phyloP scores from a whole-genome alignment of 208 protist species.

The Balamuthia mandrillaris region DNA sequence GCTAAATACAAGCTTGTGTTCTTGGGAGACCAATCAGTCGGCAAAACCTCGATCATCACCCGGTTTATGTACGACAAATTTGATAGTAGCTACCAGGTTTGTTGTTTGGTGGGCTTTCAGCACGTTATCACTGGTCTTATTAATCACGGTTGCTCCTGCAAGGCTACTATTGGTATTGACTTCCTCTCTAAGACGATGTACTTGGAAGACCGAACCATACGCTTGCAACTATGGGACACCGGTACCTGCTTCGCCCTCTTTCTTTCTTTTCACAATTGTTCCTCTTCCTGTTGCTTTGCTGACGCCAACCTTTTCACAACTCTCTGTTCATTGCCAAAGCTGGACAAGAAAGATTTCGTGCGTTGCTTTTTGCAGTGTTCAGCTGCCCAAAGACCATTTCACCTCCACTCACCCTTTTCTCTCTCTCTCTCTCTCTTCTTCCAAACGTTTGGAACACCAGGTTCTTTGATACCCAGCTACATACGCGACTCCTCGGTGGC shows the following conservation, averaged over 20 bases:
- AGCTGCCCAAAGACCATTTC: too few species aligned
- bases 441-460: too few species aligned
- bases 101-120: not conserved
- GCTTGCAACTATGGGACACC: conserved; percentile 92
- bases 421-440: too few species aligned
- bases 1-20: conserved; percentile 97
- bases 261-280: conserved; percentile 22
- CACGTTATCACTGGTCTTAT: not conserved
- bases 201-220: conserved; percentile 87
- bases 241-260: conserved; percentile 27
- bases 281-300: not conserved
- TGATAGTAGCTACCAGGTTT: conserved; percentile 77
- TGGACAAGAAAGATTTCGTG: conserved; percentile 63
- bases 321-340: not conserved
- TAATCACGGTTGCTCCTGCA: not conserved
- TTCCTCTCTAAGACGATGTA: conserved; percentile 97
- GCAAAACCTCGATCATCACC: conserved; percentile 95
- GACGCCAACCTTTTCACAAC: not conserved
- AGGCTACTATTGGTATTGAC: conserved; percentile 98
- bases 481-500: conserved; percentile 92
- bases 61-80: conserved; percentile 97
- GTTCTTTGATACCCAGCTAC: conserved; percentile 72
- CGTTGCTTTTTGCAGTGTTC: too few species aligned
- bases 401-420: too few species aligned
- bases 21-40: conserved; percentile 93